A percentile compares a stretch with the other conserved stretches of the same genome.
Evolutionary conservation across 2,329 filamentous ascomycete genomes (phyloP).

Genomic region (Rhexocercosporidium sp.): DNA sequence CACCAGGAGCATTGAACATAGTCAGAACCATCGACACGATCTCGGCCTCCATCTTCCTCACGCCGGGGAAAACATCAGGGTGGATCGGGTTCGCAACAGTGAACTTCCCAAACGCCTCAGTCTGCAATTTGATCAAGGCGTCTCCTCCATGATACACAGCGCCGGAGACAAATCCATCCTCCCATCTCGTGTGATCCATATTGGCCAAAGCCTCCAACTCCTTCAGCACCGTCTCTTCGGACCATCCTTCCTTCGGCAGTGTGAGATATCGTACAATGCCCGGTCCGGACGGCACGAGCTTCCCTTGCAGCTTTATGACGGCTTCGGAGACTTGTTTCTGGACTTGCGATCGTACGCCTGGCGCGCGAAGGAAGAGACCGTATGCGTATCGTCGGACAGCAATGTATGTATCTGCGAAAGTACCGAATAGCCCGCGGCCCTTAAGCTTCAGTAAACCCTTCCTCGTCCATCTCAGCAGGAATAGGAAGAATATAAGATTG

Average conservation of each 20-base stretch:
- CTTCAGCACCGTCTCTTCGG: slow-evolving; percentile 74
- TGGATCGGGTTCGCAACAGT: slow-evolving; percentile 97
- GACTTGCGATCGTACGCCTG: slow-evolving; percentile 85
- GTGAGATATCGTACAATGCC: slow-evolving; percentile 74
- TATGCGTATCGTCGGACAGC: slow-evolving; percentile 76
- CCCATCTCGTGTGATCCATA: slow-evolving; percentile 96
- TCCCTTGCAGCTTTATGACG: slow-evolving; percentile 79
- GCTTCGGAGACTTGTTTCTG: slow-evolving; percentile 83
- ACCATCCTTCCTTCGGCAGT: slow-evolving; percentile 85
- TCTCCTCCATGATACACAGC: slow-evolving; percentile 96
- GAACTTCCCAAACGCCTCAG: slow-evolving; percentile 92
- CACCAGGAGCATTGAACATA: slow-evolving; percentile 88
- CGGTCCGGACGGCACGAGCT: slow-evolving; percentile 77
- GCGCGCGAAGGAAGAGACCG: slow-evolving; percentile 82
- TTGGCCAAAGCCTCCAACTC: slow-evolving; percentile 80
- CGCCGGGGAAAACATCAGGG: slow-evolving; percentile 96
- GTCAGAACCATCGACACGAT: slow-evolving; percentile 92
- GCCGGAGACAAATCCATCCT: slow-evolving; percentile 91
- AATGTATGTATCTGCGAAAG: slow-evolving; percentile 74
- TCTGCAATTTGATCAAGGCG: slow-evolving; percentile 81
- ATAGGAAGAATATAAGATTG: slow-evolving; percentile 88
- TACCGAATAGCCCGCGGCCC: slow-evolving; percentile 85
- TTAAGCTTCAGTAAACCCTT: slow-evolving; percentile 83
- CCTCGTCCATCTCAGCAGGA: slow-evolving; percentile 82
- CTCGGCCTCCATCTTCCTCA: slow-evolving; percentile 99